phyloP scores from a whole-genome alignment of 2,329 filamentous ascomycete genomes.

The Phaeosphaeria sp. region DNA sequence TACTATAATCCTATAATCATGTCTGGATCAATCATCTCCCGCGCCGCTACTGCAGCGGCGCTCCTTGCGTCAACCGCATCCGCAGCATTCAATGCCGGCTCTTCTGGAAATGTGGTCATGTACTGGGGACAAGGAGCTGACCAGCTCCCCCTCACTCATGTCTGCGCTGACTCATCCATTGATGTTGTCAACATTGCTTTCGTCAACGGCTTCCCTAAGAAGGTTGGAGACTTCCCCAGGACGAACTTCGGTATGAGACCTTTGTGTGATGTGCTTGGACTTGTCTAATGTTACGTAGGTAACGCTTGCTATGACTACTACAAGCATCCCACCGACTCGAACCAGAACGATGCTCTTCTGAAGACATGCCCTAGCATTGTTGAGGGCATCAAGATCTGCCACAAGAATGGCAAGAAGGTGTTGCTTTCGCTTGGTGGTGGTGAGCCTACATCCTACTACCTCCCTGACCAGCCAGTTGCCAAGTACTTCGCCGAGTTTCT shows the following conservation, averaged over 20 bases:
- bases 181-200: constrained; percentile 65
- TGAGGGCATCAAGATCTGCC: constrained; percentile 40
- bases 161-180: constrained; percentile 58
- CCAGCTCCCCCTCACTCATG: constrained; percentile 57
- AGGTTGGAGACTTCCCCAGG: constrained; percentile 55
- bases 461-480: constrained; percentile 50
- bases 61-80: constrained; percentile 44
- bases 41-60: constrained; percentile 44
- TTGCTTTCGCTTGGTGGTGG: constrained; percentile 57
- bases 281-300: constrained; percentile 16
- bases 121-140: constrained; percentile 63
- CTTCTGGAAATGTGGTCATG: constrained; percentile 58
- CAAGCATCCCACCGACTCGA: constrained; percentile 43
- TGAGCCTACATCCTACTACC: constrained; percentile 49
- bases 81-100: constrained; percentile 50
- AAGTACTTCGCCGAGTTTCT: constrained; percentile 58
- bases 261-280: background rate
- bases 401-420: constrained; percentile 45
- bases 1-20: constrained; percentile 44
- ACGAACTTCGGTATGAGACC: constrained; percentile 59
- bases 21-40: constrained; percentile 38
- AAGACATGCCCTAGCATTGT: constrained; percentile 52
- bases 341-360: constrained; percentile 50
- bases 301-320: constrained; percentile 55
- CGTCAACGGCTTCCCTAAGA: constrained; percentile 61